Base-by-base conservation (phyloP, 2,329 filamentous ascomycete genomes). In the Penicillium oxalicum region DNA sequence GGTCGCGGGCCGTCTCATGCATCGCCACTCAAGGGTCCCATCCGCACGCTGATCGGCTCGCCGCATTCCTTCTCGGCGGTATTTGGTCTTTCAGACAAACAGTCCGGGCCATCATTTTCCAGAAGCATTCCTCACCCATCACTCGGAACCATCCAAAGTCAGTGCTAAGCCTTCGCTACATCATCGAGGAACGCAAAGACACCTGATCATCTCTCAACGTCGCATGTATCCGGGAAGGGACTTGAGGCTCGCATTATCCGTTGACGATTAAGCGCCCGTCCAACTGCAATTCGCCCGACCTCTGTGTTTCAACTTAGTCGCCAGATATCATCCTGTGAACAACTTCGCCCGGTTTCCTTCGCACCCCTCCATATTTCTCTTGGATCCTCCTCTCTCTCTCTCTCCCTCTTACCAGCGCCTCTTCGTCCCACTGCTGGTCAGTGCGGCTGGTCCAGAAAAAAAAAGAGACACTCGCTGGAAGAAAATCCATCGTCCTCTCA, bases 361-460 rank as follows among this genome's bases (percentile, higher is more conserved):
- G 4, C 34, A 9, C 18, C 26, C 39, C 11, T 32, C 29, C 8
- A 9, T 8, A 11, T 26, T 24, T 11, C 5, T 29, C 51, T 26
- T 26, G 50, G 49, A 49, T 49, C 57, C 47, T 13, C 18, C n/a
- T 34, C n/a, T 29, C 35, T 25, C n/a, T 29, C 35, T 25, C 13
- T 13, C 32, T 26, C 24, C 25, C 4, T 29, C 9, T 8, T 29
- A 28, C 13, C 18, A 28, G 13, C 12, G 12, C 42, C 34, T 32
- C 40, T 44, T 36, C 44, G 43, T 51, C 48, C 51, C 54, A 60
- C 55, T 61, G 56, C 58, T 53, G 61, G 59, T 40, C 58, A 57
- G 59, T 62, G 78, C 77, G 75, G 72, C 76, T 55, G 44, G 58
- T 68, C 47, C 64, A 59, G 48, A 56, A 70, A 53, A 48, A 44